Percentiles rank a stretch among this genome's conserved stretches.
Conservation (phyloP, 2,329 filamentous ascomycete genomes). For the Catunica adiposa region DNA sequence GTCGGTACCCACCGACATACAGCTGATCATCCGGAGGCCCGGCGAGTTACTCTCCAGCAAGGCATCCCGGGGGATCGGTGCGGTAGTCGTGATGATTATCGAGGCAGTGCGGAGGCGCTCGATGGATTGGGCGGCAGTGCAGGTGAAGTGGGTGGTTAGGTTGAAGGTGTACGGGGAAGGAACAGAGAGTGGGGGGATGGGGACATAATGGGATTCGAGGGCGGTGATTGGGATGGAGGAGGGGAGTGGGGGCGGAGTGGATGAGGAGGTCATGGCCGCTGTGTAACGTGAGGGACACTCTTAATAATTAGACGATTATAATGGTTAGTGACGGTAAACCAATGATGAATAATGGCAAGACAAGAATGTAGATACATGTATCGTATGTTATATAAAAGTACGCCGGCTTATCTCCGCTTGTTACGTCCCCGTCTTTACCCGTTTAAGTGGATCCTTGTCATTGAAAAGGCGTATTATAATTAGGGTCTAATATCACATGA, state of each 20-base stretch:
- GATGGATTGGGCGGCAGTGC: not conserved
- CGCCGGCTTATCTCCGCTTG: too few species aligned
- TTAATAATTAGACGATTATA: too few species aligned
- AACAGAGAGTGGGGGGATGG: slow-evolving; percentile 11
- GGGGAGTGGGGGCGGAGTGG: not conserved
- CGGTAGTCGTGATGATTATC: slow-evolving; percentile 18
- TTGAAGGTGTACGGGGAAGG: slow-evolving; percentile 9
- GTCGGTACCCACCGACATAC: slow-evolving; percentile 50
- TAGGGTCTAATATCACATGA: too few species aligned
- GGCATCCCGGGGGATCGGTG: slow-evolving; percentile 16
- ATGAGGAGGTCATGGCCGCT: not conserved
- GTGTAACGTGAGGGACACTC: not conserved
- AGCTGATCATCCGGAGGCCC: slow-evolving; percentile 16
- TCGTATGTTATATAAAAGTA: too few species aligned
- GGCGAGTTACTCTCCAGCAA: slow-evolving; percentile 14
- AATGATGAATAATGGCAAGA: too few species aligned
- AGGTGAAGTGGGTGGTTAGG: slow-evolving; percentile 7
- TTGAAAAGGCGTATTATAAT: too few species aligned
- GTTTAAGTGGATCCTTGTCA: too few species aligned
- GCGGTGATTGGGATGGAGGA: slow-evolving; percentile 12
- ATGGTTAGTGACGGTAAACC: too few species aligned
- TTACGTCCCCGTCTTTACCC: too few species aligned
- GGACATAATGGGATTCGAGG: slow-evolving; percentile 11
- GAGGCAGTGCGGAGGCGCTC: slow-evolving; percentile 17
- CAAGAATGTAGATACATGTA: too few species aligned